A percentile compares a stretch with the other conserved stretches of the same genome.
Evolutionary conservation across 1,139 yeast species (phyloP).

Genomic region (Magnusiomyces suaveolens): DNA sequence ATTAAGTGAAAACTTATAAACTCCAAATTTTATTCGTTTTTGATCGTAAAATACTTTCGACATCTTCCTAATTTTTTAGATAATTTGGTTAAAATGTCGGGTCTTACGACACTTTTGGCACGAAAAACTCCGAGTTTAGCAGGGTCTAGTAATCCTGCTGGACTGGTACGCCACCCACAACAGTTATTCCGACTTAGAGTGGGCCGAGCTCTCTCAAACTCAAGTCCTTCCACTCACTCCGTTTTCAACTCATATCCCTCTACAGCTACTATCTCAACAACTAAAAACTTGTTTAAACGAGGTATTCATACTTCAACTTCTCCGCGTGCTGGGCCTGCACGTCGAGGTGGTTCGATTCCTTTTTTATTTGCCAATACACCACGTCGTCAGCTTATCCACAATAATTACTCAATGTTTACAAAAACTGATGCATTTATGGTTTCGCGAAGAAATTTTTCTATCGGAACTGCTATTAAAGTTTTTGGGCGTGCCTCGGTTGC

Average conservation of each 20-base stretch:
- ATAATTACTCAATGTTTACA: not conserved
- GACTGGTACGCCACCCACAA: not conserved
- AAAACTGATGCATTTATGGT: not conserved
- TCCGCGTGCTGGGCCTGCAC: not conserved
- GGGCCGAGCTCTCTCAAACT: not conserved
- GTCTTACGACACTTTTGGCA: not conserved
- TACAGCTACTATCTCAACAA: not conserved
- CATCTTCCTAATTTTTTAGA: not conserved
- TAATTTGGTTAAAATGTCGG: not conserved
- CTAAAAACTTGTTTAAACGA: not conserved
- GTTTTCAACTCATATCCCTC: not conserved
- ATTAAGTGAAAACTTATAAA: no score
- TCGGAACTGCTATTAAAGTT: slow-evolving; percentile 41
- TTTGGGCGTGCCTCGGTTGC: slow-evolving; percentile 55
- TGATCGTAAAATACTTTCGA: not conserved
- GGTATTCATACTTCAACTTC: not conserved
- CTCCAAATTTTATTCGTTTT: not conserved
- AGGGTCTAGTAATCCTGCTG: not conserved
- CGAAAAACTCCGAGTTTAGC: not conserved
- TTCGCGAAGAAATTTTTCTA: slow-evolving; percentile 16
- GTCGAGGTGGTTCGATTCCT: not conserved
- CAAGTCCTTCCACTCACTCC: not conserved
- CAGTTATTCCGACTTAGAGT: not conserved
- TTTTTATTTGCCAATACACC: not conserved
- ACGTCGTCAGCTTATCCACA: not conserved